phyloP scores from a whole-genome alignment of 345 rosid species.

The Aquilaria malaccensis region DNA sequence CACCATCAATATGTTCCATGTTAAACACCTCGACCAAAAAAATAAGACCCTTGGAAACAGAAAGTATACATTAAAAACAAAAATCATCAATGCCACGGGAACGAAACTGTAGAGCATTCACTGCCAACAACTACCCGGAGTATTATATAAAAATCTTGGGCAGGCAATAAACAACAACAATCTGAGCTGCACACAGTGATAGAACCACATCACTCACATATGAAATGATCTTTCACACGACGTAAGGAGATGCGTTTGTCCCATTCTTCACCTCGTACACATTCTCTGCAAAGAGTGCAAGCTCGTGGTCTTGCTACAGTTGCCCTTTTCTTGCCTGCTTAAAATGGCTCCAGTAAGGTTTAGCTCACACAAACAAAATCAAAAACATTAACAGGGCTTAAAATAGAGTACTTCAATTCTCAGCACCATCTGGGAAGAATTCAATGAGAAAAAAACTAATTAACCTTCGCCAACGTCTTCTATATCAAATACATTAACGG shows the following conservation, averaged over 20 bases:
- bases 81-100: no score
- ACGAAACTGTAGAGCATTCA: neutral
- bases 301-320: constrained; percentile 67
- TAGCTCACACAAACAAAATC: no score
- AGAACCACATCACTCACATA: constrained; percentile 48
- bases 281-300: constrained; percentile 87
- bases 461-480: constrained; percentile 89
- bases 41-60: neutral
- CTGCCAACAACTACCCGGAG: neutral
- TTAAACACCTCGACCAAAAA: neutral
- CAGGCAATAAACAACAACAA: neutral
- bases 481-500: constrained; percentile 77
- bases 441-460: neutral
- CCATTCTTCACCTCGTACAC: constrained; percentile 64
- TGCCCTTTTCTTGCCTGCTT: constrained; percentile 69
- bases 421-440: no score
- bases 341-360: neutral
- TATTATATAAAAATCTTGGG: neutral
- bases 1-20: neutral
- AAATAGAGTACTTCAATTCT: no score
- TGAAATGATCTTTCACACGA: constrained; percentile 78
- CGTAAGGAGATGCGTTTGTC: constrained; percentile 49
- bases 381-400: no score
- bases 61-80: neutral
- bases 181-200: no score